Conservation (phyloP, 2,329 filamentous ascomycete species). For the Verticillium nubilum region DNA sequence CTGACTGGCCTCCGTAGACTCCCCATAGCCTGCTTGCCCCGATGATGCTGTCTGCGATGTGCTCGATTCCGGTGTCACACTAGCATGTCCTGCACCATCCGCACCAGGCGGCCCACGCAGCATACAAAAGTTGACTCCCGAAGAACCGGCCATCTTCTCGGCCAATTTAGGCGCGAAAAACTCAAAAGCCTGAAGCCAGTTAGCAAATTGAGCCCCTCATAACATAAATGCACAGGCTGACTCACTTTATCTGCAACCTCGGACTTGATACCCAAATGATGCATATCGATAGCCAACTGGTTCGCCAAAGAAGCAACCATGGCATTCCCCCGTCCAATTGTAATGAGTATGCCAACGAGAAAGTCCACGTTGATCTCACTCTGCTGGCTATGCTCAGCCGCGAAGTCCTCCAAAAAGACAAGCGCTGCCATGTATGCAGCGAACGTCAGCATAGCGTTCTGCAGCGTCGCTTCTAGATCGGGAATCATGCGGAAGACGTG, state of each 20-base stretch:
- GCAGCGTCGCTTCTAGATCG: constrained; percentile 30
- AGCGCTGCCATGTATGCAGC: constrained; percentile 63
- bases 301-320: background rate
- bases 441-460: constrained; percentile 65
- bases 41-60: background rate
- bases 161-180: background rate
- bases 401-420: constrained; percentile 53
- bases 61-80: background rate
- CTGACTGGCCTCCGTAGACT: background rate
- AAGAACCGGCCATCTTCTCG: background rate
- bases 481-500: constrained; percentile 61
- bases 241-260: background rate
- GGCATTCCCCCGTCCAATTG: background rate
- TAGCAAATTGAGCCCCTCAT: no score
- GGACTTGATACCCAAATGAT: background rate
- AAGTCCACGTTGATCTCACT: background rate
- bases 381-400: background rate
- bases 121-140: background rate
- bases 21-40: background rate
- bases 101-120: background rate
- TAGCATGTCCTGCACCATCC: background rate
- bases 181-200: background rate
- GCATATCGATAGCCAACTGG: background rate
- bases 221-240: background rate
- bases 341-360: background rate